Conservation (phyloP, 352 stramenopile species). For the Globisporangium megalacanthum region DNA sequence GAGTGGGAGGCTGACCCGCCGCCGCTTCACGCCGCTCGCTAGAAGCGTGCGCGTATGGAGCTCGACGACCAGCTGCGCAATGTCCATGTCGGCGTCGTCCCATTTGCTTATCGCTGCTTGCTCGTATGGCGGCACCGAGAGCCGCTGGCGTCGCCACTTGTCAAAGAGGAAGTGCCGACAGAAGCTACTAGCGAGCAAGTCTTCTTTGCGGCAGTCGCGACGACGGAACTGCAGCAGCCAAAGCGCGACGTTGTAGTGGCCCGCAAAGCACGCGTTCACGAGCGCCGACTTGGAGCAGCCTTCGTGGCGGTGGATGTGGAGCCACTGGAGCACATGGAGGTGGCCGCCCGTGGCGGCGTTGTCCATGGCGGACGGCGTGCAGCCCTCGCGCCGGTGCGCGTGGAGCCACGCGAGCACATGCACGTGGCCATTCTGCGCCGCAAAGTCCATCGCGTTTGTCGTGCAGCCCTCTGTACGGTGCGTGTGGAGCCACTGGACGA, state of each 20-base stretch:
- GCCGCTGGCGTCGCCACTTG: conserved; percentile 4
- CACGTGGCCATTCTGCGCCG: conserved; percentile 25
- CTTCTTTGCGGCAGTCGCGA: conserved; percentile 9
- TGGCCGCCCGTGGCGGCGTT: conserved; percentile 37
- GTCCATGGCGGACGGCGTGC: conserved; percentile 31
- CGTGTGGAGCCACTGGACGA: conserved; percentile 31
- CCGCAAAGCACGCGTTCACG: conserved; percentile 47
- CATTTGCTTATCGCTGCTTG: background rate
- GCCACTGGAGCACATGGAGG: conserved; percentile 32
- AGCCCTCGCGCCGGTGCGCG: conserved; percentile 26
- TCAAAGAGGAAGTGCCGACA: conserved; percentile 7
- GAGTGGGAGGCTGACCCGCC: background rate
- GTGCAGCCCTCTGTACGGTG: conserved; percentile 25
- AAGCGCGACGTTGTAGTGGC: conserved; percentile 44
- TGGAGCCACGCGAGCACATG: conserved; percentile 31
- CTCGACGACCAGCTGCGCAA: conserved; percentile 1
- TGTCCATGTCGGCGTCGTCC: background rate
- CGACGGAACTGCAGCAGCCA: conserved; percentile 33
- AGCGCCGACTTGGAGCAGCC: conserved; percentile 69
- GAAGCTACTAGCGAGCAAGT: conserved; percentile 6
- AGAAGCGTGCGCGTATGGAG: background rate
- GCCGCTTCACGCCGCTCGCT: background rate
- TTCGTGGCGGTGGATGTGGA: conserved; percentile 47
- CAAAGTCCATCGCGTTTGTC: conserved; percentile 22
- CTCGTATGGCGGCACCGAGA: too few relatives aligned